These are phyloP conservation scores for Anthostomella pinea DNA, from an alignment of 2,329 filamentous ascomycete genomes.

Conservation along the genomic window DNA sequence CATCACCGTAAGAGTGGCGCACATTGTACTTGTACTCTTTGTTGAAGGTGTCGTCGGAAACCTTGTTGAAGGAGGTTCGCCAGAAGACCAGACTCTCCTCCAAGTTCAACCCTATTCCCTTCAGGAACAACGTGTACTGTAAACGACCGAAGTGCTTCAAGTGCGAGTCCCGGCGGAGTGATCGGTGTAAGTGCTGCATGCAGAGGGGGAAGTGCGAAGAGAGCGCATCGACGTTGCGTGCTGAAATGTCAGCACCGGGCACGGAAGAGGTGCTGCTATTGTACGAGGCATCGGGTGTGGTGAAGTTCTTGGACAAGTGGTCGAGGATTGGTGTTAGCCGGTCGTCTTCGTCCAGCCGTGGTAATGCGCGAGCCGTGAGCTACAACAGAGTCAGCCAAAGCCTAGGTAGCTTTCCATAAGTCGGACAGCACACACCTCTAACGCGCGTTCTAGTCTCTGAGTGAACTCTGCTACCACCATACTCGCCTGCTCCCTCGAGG, in stretches of 20 bases:
- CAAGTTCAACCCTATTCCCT: conserved; percentile 88
- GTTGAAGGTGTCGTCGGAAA: conserved; percentile 92
- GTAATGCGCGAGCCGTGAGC: conserved; percentile 86
- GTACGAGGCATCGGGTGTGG: conserved; percentile 84
- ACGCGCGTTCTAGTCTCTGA: conserved; percentile 70
- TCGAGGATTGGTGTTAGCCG: conserved; percentile 67
- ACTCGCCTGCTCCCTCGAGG: conserved; percentile 78
- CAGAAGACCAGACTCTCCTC: conserved; percentile 92
- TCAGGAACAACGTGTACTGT: conserved; percentile 95
- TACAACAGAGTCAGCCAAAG: conserved; percentile 32
- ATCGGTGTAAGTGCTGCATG: conserved; percentile 88
- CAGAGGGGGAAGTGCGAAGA: conserved; percentile 84
- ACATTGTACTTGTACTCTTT: conserved; percentile 98
- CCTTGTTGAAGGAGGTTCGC: conserved; percentile 79
- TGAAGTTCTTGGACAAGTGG: conserved; percentile 93
- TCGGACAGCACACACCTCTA: conserved; percentile 61
- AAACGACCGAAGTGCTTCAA: conserved; percentile 90
- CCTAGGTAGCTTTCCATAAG: conserved; percentile 1
- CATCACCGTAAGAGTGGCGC: conserved; percentile 91
- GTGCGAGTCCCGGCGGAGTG: conserved; percentile 81
- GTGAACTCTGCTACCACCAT: conserved; percentile 90
- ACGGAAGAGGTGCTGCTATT: conserved; percentile 62
- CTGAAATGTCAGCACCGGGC: conserved; percentile 70
- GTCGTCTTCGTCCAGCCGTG: conserved; percentile 93
- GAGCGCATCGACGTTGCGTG: conserved; percentile 75